A percentile compares a stretch with the other conserved stretches of the same genome.
Evolutionary conservation across 441 rosid species (phyloP).

Genomic region (Jatropha multifida): DNA sequence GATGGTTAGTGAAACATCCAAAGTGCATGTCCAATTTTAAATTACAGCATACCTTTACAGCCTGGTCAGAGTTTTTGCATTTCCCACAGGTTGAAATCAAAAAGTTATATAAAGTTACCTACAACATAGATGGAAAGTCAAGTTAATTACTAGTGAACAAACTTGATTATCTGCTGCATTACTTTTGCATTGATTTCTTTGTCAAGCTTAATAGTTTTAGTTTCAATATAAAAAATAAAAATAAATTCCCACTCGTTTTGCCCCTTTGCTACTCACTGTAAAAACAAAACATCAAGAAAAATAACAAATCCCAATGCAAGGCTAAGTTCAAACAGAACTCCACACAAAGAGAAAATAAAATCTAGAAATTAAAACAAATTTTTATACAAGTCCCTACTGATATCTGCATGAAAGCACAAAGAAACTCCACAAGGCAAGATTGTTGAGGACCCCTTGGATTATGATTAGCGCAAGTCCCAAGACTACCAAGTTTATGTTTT

Average conservation of each 20-base stretch:
- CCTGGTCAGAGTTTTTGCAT: conserved; percentile 73
- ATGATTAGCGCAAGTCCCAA: neutral
- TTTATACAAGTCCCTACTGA: too few relatives aligned
- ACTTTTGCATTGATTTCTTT: neutral
- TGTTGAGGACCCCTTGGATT: neutral
- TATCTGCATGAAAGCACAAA: neutral
- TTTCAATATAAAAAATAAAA: neutral
- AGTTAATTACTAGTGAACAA: neutral
- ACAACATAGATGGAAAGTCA: conserved; percentile 14
- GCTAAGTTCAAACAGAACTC: neutral
- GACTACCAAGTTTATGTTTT: neutral
- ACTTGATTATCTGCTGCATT: neutral
- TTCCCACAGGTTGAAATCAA: conserved; percentile 90
- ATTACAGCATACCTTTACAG: conserved; percentile 51
- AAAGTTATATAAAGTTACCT: conserved; percentile 81
- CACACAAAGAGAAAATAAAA: neutral
- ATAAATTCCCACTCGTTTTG: neutral
- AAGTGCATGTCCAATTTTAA: conserved; percentile 8
- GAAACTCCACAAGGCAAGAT: neutral
- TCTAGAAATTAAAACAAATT: too few relatives aligned
- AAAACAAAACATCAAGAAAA: neutral
- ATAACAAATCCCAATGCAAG: neutral
- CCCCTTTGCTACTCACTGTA: neutral
- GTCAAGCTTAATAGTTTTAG: neutral
- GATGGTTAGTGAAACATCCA: conserved; percentile 4